Evolutionary conservation across 345 rosid genomes (phyloP).

Genomic region (Populus simonii): DNA sequence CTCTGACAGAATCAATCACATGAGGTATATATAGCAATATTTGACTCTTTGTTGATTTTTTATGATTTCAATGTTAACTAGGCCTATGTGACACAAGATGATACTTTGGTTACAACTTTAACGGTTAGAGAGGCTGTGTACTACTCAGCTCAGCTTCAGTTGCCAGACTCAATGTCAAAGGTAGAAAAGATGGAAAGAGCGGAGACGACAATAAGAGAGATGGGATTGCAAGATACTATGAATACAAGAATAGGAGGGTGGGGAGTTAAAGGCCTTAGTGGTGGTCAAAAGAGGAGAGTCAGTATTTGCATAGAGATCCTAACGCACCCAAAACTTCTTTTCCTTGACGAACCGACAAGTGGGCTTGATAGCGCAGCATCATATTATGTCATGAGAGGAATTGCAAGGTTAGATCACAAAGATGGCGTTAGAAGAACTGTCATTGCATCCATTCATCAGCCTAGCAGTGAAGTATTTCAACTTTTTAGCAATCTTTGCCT

Average conservation of each 20-base stretch:
- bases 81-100: constrained; percentile 35
- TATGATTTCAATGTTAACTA: not conserved
- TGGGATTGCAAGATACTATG: constrained; percentile 21
- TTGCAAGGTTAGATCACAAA: constrained; percentile 3
- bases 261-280: constrained; percentile 21
- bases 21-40: not conserved
- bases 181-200: constrained; percentile 23
- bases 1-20: no score
- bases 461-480: constrained; percentile 22
- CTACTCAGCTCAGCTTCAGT: constrained; percentile 26
- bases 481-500: constrained; percentile 24
- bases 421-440: constrained; percentile 21
- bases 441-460: constrained; percentile 29
- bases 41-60: not conserved
- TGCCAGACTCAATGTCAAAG: constrained; percentile 19
- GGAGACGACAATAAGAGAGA: constrained; percentile 19
- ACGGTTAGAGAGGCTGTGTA: constrained; percentile 19
- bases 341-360: constrained; percentile 29
- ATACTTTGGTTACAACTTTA: constrained; percentile 22
- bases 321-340: constrained; percentile 19
- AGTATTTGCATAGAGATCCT: constrained; percentile 29
- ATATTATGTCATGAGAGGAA: constrained; percentile 15
- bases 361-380: constrained; percentile 32
- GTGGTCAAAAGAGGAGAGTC: constrained; percentile 25
- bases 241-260: constrained; percentile 29